Conservation (phyloP, 75 land plant species). For the Sequoia sempervirens region DNA sequence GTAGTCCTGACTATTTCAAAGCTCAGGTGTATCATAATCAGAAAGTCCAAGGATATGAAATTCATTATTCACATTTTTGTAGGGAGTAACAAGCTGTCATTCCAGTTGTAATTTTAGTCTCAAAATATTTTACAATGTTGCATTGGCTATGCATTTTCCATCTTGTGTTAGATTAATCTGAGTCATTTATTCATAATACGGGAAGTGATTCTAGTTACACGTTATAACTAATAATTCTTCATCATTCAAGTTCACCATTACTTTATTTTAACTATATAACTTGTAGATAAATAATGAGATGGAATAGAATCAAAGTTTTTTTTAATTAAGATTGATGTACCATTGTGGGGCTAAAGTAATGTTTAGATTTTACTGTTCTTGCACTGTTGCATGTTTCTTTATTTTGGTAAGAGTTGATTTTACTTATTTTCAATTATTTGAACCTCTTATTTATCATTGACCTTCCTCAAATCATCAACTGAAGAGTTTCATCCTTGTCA, state of each 20-base stretch:
- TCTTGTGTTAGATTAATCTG: background rate
- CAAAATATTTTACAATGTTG: slow-evolving; percentile 5
- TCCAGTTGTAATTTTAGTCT: slow-evolving; percentile 6
- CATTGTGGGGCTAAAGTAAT: background rate
- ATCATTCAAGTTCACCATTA: background rate
- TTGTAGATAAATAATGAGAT: background rate
- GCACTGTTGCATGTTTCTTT: background rate
- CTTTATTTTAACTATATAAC: background rate
- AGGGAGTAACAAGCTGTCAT: slow-evolving; percentile 2
- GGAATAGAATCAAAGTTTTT: background rate
- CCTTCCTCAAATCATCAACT: no score
- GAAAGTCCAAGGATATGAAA: background rate
- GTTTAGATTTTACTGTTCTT: background rate
- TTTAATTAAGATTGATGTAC: background rate
- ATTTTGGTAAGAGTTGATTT: no score
- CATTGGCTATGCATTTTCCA: background rate
- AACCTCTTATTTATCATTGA: no score
- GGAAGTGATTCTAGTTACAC: background rate
- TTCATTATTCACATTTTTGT: slow-evolving; percentile 10
- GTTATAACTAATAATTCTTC: background rate
- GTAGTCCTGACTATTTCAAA: slow-evolving; percentile 4
- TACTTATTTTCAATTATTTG: no score
- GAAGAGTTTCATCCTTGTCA: background rate
- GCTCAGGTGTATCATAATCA: slow-evolving; percentile 10
- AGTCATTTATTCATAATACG: background rate